Evolutionary conservation across 345 rosid genomes (phyloP), one percentile per base, ranked within the genome.

Genomic region (Triadica sebifera): DNA sequence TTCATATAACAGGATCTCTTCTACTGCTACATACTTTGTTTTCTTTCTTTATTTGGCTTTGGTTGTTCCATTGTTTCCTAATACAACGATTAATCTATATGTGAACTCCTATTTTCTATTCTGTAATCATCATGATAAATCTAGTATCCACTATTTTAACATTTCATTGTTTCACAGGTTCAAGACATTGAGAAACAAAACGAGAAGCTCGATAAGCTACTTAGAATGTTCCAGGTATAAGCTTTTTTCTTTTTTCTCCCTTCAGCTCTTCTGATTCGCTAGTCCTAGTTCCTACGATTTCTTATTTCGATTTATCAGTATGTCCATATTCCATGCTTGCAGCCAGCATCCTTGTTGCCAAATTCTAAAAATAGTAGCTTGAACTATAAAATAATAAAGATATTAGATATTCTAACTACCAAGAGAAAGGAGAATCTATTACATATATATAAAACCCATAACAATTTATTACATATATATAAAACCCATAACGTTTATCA

Each of bases 131-230:
- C 13, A 39, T 50, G 65, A 60, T 67, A 29, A 55, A 6, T 72
- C 50, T 72, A 22, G n/a, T 58, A 50, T 53, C 49, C 29, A 12
- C 16, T n/a, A 20, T n/a, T 19, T 60, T 34, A n/a, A 12, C 51
- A 20, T 20, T 43, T 51, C 13, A 25, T 67, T 61, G 24, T 78
- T 77, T 65, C 53, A 56, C 81, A 95, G 99, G 92, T 95, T 78
- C 90, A 91, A 81, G 98, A 91, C 43, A 90, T 95, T 60, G 98
- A 95, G 50, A 90, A 85, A 82, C 94, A 89, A 85, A 83, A 85
- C 70, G 97, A 87, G 81, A 90, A 90, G 87, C 87, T 95, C 74
- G 91, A 92, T 55, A 87, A 81, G 82, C 86, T 87, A 73, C 98
- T 92, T 67, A 88, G 74, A 83, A 93, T 86, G 85, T 97, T 95